Evolutionary conservation across 2,329 filamentous ascomycete species (phyloP).

Genomic region (Beauveria scarabaeidicola): DNA sequence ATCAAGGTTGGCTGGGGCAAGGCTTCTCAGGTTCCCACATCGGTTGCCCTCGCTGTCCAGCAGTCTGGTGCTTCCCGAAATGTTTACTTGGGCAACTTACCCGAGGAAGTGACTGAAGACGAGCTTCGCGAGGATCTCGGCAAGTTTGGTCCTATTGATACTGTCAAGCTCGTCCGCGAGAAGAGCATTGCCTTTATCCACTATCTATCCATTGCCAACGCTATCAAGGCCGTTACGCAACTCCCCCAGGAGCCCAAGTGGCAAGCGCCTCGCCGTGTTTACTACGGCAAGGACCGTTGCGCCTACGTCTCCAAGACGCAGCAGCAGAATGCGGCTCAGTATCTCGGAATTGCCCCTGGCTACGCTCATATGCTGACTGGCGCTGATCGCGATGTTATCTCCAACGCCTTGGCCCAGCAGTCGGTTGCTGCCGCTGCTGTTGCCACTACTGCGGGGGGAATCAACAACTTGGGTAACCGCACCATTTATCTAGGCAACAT

Average conservation of each 20-base stretch:
- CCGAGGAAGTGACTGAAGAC: conserved; percentile 83
- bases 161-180: conserved; percentile 93
- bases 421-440: conserved; percentile 95
- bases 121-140: conserved; percentile 89
- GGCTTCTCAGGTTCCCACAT: conserved; percentile 94
- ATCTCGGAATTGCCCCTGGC: conserved; percentile 90
- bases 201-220: conserved; percentile 94
- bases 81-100: conserved; percentile 88
- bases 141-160: conserved; percentile 95
- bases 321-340: conserved; percentile 97
- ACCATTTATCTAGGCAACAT: conserved; percentile 99
- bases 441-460: conserved; percentile 89
- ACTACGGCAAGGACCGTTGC: conserved; percentile 97
- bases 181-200: conserved; percentile 98
- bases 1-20: conserved; percentile 99
- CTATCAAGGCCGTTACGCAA: conserved; percentile 95
- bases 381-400: conserved; percentile 92
- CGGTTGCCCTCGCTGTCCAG: conserved; percentile 93
- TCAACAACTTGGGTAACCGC: conserved; percentile 94
- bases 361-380: conserved; percentile 95
- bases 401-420: conserved; percentile 90
- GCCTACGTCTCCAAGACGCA: conserved; percentile 99
- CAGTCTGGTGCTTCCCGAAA: conserved; percentile 95
- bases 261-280: conserved; percentile 90
- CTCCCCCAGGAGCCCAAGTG: conserved; percentile 94